phyloP scores from a whole-genome alignment of 306 rosid species.

The Medicago lupulina region DNA sequence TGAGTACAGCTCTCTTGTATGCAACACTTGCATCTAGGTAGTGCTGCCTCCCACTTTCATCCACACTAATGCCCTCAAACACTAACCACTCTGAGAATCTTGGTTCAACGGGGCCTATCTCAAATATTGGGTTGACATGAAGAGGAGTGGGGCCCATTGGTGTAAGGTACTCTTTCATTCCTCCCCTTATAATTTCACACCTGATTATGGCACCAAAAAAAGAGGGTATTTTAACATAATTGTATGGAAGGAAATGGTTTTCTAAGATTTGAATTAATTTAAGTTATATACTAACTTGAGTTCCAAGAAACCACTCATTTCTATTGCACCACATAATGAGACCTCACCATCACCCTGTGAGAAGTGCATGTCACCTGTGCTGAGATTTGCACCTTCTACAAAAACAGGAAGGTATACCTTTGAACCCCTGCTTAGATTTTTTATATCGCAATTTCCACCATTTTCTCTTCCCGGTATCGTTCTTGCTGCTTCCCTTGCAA shows the following conservation, averaged over 20 bases:
- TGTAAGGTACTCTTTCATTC: constrained; percentile 96
- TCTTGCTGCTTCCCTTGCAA: constrained; percentile 88
- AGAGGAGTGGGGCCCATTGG: constrained; percentile 97
- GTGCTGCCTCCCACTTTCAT: constrained; percentile 85
- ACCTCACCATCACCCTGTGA: constrained; percentile 96
- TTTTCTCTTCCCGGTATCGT: constrained; percentile 98
- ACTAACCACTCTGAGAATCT: constrained; percentile 94
- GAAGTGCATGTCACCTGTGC: constrained; percentile 95
- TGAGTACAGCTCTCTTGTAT: constrained; percentile 79
- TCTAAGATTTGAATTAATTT: background rate
- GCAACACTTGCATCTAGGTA: constrained; percentile 83
- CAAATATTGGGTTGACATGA: constrained; percentile 89
- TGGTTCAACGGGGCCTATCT: constrained; percentile 90
- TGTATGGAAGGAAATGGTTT: background rate
- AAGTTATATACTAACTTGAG: constrained; percentile 61
- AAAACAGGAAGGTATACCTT: constrained; percentile 90
- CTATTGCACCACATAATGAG: constrained; percentile 91
- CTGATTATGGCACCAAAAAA: constrained; percentile 38
- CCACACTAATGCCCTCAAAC: constrained; percentile 86
- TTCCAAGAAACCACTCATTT: constrained; percentile 97
- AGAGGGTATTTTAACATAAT: background rate
- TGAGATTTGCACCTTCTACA: constrained; percentile 90
- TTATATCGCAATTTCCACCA: constrained; percentile 96
- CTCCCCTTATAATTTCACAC: constrained; percentile 86
- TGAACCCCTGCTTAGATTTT: constrained; percentile 85